These are phyloP conservation scores for Aspergillus niger DNA, from an alignment of 2,329 filamentous ascomycete species.

Conservation along the genomic window DNA sequence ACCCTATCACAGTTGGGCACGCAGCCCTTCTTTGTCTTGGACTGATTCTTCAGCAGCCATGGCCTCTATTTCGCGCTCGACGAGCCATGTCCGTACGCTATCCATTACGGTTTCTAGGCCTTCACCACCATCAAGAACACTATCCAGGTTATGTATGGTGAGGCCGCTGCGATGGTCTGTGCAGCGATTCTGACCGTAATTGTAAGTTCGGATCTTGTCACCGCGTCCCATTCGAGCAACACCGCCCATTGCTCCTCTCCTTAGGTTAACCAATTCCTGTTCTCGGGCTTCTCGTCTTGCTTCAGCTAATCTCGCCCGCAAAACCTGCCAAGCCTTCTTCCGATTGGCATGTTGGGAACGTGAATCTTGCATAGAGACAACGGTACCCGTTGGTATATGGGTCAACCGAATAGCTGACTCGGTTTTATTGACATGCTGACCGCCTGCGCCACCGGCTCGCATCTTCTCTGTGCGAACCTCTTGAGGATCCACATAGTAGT, in stretches of 20 bases:
- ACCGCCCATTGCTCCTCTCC: slow-evolving; percentile 75
- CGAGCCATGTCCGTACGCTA: slow-evolving; percentile 74
- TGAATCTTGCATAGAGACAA: slow-evolving; percentile 89
- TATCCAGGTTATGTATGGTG: slow-evolving; percentile 76
- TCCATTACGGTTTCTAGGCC: slow-evolving; percentile 74
- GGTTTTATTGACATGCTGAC: slow-evolving; percentile 98
- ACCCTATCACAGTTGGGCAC: slow-evolving; percentile 1
- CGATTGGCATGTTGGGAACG: slow-evolving; percentile 89
- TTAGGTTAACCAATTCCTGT: slow-evolving; percentile 71
- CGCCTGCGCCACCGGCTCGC: slow-evolving; percentile 87
- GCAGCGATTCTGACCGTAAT: slow-evolving; percentile 75
- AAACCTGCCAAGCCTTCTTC: slow-evolving; percentile 79
- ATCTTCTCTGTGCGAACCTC: slow-evolving; percentile 87
- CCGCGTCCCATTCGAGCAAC: slow-evolving; percentile 80
- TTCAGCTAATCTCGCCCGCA: slow-evolving; percentile 81
- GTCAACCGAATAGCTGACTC: slow-evolving; percentile 94
- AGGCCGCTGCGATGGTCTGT: slow-evolving; percentile 84
- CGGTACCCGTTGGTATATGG: slow-evolving; percentile 81
- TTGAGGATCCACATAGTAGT: slow-evolving; percentile 83
- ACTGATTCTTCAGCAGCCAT: slow-evolving; percentile 66
- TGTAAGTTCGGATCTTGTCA: slow-evolving; percentile 94
- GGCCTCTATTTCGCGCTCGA: slow-evolving; percentile 71
- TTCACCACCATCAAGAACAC: slow-evolving; percentile 75
- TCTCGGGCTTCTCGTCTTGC: slow-evolving; percentile 78
- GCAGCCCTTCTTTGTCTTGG: slow-evolving; percentile 26